Base-by-base conservation (phyloP, 2,329 filamentous ascomycete genomes). In the Samsoniella hepiali region DNA sequence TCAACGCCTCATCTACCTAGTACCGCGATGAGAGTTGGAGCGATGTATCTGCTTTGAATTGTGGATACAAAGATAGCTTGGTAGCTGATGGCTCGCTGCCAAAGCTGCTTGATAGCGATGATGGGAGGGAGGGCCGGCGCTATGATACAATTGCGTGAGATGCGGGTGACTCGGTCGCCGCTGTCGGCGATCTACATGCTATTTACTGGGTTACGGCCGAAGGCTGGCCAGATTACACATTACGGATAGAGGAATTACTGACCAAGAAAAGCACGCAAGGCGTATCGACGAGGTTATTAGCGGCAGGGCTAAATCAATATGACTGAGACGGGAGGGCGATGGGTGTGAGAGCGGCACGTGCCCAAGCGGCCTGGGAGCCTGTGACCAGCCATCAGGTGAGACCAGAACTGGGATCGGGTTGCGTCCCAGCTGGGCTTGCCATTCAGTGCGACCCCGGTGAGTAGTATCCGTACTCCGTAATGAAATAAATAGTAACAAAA, bases 351-450 rank as follows among this genome's bases (percentile, higher is more conserved):
- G 42, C 42, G 57, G 57, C 57, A 59, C 57, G 57, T 59, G 57
- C 57, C 57, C 57, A 42, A 9, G 3, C 13, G 15, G 38, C 36
- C 57, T 3, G 40, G 34, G 57, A 38, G 34, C 45, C 57, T 59
- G 34, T 51, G 45, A 59, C 57, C 17, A 59, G 40, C 55, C 55
- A 40, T 59, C 45, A 59, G 57, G 57, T 59, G 57, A 51, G 57
- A 27, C 34, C 3, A 50, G n/a, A 59, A 22, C 44, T 50, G 44
- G 45, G 45, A 51, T 50, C n/a, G 40, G n/a, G 9, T 44, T n/a
- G 15, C 17, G 53, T 40, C 15, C 27, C 47, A 51, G 27, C 47
- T 32, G 47, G n/a, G 13, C 15, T 57, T 45, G 36, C n/a, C 40
- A 47, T 58, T 31, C 40, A n/a, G 11, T 58, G 42, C 32, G 22